These are phyloP conservation scores for Monosporascus sp. DNA, from an alignment of 2,329 filamentous ascomycete species.

Conservation along the genomic window DNA sequence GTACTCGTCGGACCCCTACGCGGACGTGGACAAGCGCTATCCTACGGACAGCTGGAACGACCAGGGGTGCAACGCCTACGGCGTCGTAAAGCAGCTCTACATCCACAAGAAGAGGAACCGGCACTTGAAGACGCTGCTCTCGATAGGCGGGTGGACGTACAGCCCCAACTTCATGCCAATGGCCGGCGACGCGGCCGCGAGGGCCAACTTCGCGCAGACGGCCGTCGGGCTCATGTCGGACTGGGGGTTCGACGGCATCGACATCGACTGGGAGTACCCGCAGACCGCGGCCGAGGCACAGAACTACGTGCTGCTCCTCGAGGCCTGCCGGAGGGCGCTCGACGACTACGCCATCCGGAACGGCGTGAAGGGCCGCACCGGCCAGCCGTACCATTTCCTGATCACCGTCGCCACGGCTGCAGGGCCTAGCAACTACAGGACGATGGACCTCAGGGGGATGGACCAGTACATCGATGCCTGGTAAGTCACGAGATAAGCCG, in stretches of 20 bases:
- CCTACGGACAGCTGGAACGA: constrained; percentile 54
- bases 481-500: constrained; percentile 17
- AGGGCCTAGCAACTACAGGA: constrained; percentile 41
- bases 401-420: constrained; percentile 48
- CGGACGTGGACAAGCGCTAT: constrained; percentile 65
- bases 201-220: constrained; percentile 60
- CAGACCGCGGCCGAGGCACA: constrained; percentile 31
- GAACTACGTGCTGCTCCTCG: constrained; percentile 37
- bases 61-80: constrained; percentile 61
- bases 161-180: constrained; percentile 62
- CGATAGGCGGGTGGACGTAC: constrained; percentile 77
- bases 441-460: constrained; percentile 49
- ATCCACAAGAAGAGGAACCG: constrained; percentile 71
- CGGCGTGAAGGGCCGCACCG: constrained; percentile 6
- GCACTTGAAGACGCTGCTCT: constrained; percentile 72
- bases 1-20: constrained; percentile 54
- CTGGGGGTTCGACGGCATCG: constrained; percentile 53
- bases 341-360: constrained; percentile 21
- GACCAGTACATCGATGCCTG: constrained; percentile 52
- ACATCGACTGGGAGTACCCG: constrained; percentile 55
- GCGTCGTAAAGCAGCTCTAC: constrained; percentile 71
- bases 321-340: constrained; percentile 33
- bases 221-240: constrained; percentile 67
- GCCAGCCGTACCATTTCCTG: constrained; percentile 37
- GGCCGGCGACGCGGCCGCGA: constrained; percentile 54